These are phyloP conservation scores for Gentiana macrophylla DNA, from an alignment of 257 asterid genomes.

Conservation along the genomic window DNA sequence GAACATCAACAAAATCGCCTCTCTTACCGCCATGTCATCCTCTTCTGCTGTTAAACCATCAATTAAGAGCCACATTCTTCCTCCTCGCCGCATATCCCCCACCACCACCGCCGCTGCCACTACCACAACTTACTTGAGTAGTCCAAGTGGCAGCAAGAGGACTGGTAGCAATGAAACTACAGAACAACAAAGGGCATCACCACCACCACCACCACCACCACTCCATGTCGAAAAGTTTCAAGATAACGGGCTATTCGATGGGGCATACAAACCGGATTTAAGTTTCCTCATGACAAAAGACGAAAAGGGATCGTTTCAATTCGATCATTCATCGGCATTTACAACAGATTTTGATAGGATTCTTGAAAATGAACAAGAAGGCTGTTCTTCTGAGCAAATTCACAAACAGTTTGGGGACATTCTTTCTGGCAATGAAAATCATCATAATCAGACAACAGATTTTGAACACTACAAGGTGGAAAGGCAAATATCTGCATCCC, in stretches of 20 bases:
- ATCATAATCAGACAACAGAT: slow-evolving; percentile 21
- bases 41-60: not conserved
- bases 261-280: slow-evolving; percentile 52
- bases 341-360: slow-evolving; percentile 23
- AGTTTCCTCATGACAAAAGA: slow-evolving; percentile 31
- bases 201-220: too few relatives aligned
- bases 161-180: slow-evolving; percentile 6
- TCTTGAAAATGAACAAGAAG: slow-evolving; percentile 11
- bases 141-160: slow-evolving; percentile 12
- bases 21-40: slow-evolving; percentile 8
- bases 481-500: slow-evolving; percentile 63
- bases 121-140: slow-evolving; percentile 9
- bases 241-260: slow-evolving; percentile 11
- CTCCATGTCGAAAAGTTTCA: not conserved
- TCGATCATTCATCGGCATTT: slow-evolving; percentile 3
- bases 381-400: not conserved
- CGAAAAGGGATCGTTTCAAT: slow-evolving; percentile 18
- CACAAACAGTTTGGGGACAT: not conserved
- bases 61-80: too few relatives aligned
- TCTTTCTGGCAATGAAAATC: slow-evolving; percentile 7
- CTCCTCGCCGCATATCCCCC: too few relatives aligned
- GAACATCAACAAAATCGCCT: slow-evolving; percentile 26
- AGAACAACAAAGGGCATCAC: too few relatives aligned
- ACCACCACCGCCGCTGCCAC: slow-evolving; percentile 9
- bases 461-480: slow-evolving; percentile 50